Evolutionary conservation across 176 grass and related monocot species (phyloP).

Genomic region (Cenchrus purpureus): DNA sequence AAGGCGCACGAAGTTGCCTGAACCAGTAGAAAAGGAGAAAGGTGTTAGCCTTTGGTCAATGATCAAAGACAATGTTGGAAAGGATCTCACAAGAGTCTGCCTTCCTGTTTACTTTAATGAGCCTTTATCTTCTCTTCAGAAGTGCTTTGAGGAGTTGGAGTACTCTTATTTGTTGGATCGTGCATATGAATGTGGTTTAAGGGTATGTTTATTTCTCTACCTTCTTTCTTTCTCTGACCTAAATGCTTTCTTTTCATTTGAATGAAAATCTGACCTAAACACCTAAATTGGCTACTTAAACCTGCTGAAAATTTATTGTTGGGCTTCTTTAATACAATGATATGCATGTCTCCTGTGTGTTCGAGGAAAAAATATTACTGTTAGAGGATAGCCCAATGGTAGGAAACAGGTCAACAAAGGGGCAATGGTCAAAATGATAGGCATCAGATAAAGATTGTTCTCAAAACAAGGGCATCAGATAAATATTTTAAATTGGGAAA

Average conservation of each 20-base stretch:
- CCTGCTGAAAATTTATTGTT: neutral
- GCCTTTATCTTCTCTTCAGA: constrained; percentile 81
- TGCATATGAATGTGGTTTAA: constrained; percentile 64
- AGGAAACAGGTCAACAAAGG: neutral
- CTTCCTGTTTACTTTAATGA: constrained; percentile 97
- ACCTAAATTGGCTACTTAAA: neutral
- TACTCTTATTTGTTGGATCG: constrained; percentile 85
- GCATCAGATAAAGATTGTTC: neutral
- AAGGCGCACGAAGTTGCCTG: constrained; percentile 68
- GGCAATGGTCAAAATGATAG: neutral
- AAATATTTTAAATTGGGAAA: neutral
- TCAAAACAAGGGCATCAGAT: neutral
- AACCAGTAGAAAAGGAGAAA: constrained; percentile 86
- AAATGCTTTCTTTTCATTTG: neutral
- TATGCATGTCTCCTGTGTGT: neutral
- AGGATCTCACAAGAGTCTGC: constrained; percentile 90
- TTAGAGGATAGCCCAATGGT: neutral
- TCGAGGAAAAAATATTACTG: neutral
- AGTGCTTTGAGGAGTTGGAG: constrained; percentile 95
- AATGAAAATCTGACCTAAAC: neutral
- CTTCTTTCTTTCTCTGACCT: neutral
- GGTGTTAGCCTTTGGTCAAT: constrained; percentile 89
- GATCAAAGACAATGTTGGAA: constrained; percentile 93
- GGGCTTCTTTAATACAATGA: neutral
- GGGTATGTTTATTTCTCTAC: constrained; percentile 37